Evolutionary conservation across 768 basidiomycete species (phyloP).

Genomic region (Lyophyllum semitale): DNA sequence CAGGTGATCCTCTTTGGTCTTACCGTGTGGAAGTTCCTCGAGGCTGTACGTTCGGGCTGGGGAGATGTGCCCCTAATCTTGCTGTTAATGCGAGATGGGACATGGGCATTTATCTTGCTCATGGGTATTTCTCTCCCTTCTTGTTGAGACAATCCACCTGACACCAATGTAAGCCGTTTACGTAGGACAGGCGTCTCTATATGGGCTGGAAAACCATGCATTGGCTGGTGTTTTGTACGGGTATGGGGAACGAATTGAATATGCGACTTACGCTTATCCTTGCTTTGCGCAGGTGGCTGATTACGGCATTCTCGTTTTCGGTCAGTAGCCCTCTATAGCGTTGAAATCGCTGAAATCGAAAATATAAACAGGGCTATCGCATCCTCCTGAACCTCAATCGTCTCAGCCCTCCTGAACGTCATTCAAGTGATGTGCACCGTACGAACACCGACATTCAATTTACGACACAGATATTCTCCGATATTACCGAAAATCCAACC

Average conservation of each 20-base stretch:
- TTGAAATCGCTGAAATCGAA: not conserved
- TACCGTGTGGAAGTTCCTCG: constrained; percentile 36
- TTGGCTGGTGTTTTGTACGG: constrained; percentile 32
- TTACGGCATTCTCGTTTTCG: constrained; percentile 35
- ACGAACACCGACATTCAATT: constrained; percentile 32
- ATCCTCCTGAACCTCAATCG: constrained; percentile 36
- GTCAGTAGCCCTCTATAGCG: constrained; percentile 20
- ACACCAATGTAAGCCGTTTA: constrained; percentile 22
- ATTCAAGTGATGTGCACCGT: constrained; percentile 17
- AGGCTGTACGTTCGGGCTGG: constrained; percentile 36
- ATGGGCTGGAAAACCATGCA: constrained; percentile 23
- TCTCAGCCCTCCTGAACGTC: constrained; percentile 18
- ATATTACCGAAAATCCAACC: constrained; percentile 4
- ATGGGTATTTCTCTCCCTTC: constrained; percentile 31
- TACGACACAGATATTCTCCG: constrained; percentile 22
- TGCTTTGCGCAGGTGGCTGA: constrained; percentile 29
- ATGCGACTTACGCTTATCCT: not conserved
- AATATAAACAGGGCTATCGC: constrained; percentile 31
- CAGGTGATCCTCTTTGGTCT: constrained; percentile 42
- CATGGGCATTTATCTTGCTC: constrained; percentile 41
- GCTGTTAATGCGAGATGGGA: constrained; percentile 47
- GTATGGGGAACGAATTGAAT: constrained; percentile 18
- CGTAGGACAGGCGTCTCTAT: constrained; percentile 26
- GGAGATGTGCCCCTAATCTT: constrained; percentile 41
- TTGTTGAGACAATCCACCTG: not conserved